A percentile compares a stretch with the other conserved stretches of the same genome.
Conservation (phyloP, 495 filamentous ascomycete genomes). For the Annulohypoxylon bovei region DNA sequence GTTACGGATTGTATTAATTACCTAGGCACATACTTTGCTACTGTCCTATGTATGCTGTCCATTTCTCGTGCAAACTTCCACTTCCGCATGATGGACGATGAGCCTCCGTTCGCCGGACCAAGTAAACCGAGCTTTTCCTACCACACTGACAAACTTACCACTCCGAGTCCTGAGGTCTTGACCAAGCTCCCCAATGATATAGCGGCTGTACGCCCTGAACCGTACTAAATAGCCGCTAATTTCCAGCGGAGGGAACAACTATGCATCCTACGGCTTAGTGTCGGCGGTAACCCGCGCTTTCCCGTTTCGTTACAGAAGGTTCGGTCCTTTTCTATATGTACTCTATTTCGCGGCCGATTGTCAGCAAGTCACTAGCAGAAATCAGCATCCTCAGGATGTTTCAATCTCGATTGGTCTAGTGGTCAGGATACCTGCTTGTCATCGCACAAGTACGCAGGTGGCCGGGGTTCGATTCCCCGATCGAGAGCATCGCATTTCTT, state of each 20-base stretch:
- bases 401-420: constrained; percentile 44
- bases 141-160: not conserved
- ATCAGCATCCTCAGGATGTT: constrained; percentile 7
- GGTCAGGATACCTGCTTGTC: constrained; percentile 47
- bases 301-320: not conserved
- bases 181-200: not conserved
- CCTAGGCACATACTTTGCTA: not conserved
- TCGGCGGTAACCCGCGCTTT: not conserved
- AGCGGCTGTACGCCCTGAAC: not conserved
- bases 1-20: not conserved
- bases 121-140: not conserved
- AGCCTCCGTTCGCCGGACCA: not conserved
- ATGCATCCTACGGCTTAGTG: not conserved
- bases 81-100: not conserved
- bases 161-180: too few species aligned
- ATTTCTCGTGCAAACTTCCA: not conserved
- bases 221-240: not conserved
- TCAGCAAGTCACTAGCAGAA: constrained; percentile 14
- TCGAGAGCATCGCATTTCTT: constrained; percentile 43
- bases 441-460: constrained; percentile 46
- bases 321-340: not conserved
- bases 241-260: not conserved
- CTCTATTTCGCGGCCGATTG: not conserved
- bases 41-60: not conserved
- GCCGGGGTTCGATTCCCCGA: constrained; percentile 57